Evolutionary conservation across 768 basidiomycete genomes (phyloP), one percentile per base, ranked within the genome.

Genomic region (Podaxis sp.): DNA sequence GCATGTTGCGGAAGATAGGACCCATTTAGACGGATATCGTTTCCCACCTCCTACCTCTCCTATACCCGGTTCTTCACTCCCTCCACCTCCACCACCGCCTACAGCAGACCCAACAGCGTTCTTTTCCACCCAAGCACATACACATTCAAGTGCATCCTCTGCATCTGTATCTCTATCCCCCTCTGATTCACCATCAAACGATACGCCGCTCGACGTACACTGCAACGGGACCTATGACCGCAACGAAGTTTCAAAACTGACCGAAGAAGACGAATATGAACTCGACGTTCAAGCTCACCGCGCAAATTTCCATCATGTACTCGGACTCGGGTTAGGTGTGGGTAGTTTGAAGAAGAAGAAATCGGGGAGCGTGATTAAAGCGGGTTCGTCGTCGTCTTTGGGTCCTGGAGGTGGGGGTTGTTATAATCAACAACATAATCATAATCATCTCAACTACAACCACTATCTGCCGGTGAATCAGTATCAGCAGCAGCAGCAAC

Each of bases 321-420:
- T 61, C 1, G 52, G 40, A 26, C 28, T 38, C 2, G 59, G 59
- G 22, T 6, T 61, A 15, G 59, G 59, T 28, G 52, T 61, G 13
- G 59, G 52, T 1, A 42, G 59, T 52, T 44, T 61, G 39, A 61
- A 53, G 40, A 53, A 44, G 52, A 52, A 52, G 46, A 39, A 53
- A 22, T 61, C 59, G 39, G 39, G 59, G 22, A 52, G 22, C 19
- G 22, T 61, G 2, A 11, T 61, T 8, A 24, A 24, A 9, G 26
- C 12, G 19, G 26, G 22, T 4, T n/a, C n/a, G 22, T 51, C 49
- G 9, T 13, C 42, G 13, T 44, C 42, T 19, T 12, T 51, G 49
- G 24, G 26, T 13, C 2, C 44, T 8, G 44, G 44, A 46, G 44
- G 44, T 33, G 33, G 33, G 33, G 8, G 8, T 33, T 9, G 33